Evolutionary conservation across 2,329 filamentous ascomycete species (phyloP), one percentile per base, ranked within the genome.

Genomic region (Fusarium zealandicum): DNA sequence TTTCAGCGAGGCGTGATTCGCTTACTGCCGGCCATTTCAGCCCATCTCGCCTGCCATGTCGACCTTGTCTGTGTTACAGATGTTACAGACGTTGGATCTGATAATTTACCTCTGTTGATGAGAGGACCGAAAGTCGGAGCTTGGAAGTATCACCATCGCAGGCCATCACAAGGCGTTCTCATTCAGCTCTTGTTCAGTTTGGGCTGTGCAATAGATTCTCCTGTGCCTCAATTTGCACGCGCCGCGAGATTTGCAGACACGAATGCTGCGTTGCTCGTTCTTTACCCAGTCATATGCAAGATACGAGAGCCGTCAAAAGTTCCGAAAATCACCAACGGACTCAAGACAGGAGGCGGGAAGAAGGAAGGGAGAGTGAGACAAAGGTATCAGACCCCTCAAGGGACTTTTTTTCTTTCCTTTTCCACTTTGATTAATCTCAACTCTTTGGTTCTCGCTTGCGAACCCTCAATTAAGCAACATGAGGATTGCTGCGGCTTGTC

Each of bases 311-410:
- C 16, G 22, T 57, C 36, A 43, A 39, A 31, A 35, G 36, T 22
- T 22, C 25, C n/a, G 12, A 13, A 36, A 20, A 49, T 28, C 47
- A 17, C 20, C 43, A 30, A 11, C 18, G 33, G 45, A 22, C n/a
- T 30, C 30, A 25, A 32, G n/a, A 18, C 18, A 36, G 30, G 10
- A 28, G 14, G 37, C 42, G 49, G 56, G 32, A 51, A 45, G 41
- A 46, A 35, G 28, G 31, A 13, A 59, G 57, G 54, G 54, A 61
- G 49, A n/a, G 8, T 41, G 31, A 59, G 42, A 62, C 49, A 51
- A 51, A n/a, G 31, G 42, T 43, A 25, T 27, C 32, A 56, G 30
- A 40, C 39, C 28, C 17, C 44, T n/a, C 25, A n/a, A 18, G 18
- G 43, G 52, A 18, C 39, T 32, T 33, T 25, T 44, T 42, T 28